phyloP scores from a whole-genome alignment of 352 stramenopile species.

The Globisporangium uncinulatum region DNA sequence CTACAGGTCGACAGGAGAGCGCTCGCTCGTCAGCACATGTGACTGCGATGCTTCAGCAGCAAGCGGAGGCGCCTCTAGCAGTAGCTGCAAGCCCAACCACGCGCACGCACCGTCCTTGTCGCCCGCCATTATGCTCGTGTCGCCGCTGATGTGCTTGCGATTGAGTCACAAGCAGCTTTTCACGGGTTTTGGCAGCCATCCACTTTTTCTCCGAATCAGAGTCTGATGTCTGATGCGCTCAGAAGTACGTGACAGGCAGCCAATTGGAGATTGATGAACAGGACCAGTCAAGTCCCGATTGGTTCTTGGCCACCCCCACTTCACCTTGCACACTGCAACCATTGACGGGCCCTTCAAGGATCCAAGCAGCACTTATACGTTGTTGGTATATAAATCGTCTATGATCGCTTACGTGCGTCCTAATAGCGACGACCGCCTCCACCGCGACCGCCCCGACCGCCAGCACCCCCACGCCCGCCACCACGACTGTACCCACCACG shows the following conservation, averaged over 20 bases:
- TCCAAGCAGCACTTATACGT: too few relatives aligned
- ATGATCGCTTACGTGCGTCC: neutral
- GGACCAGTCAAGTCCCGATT: too few relatives aligned
- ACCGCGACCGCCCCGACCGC: neutral
- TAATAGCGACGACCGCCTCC: conserved; percentile 4
- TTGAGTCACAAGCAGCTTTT: neutral
- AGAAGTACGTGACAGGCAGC: too few relatives aligned
- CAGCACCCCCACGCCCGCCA: conserved; percentile 24
- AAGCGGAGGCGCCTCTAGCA: neutral
- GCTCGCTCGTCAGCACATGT: neutral
- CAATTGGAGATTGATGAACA: too few relatives aligned
- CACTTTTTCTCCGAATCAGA: neutral
- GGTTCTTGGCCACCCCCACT: too few relatives aligned
- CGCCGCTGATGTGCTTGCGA: neutral
- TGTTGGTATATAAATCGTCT: conserved; percentile 1
- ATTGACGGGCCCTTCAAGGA: too few relatives aligned
- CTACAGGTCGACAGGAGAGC: neutral
- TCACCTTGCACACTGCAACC: too few relatives aligned
- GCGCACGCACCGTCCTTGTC: conserved; percentile 1
- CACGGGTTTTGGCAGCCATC: neutral
- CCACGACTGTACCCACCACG: conserved; percentile 31
- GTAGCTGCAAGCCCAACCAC: neutral
- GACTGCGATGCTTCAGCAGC: neutral
- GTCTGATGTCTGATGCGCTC: too few relatives aligned
- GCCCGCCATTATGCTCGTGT: neutral